Base-by-base conservation (phyloP, 495 filamentous ascomycete genomes). In the Hyphodiscus hymeniophilus region DNA sequence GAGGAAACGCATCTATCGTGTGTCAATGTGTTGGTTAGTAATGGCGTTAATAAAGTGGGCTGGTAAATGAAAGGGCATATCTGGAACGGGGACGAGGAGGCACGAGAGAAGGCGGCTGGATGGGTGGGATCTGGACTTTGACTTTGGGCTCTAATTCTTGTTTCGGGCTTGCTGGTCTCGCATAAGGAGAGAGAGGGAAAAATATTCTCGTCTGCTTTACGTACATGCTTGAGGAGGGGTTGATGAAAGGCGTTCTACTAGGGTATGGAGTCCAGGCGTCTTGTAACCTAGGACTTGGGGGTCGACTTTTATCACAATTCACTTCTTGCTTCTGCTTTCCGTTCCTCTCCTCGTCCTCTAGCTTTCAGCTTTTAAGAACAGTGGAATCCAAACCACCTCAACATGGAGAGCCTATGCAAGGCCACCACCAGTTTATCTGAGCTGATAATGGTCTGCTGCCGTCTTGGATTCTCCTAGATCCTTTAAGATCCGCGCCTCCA, bases 41-140 rank as follows among this genome's bases (percentile, higher is more conserved):
- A 44, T 56, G 48, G 53, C 48, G 48, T 56, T 56, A 56, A 56
- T 56, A 44, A 44, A 38, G 12, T 39, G 38, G 38, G 53, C 21
- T 23, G 38, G 6, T 35, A 43, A 43, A n/a, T 23, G 36, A 34
- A 38, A 33, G 7, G 43, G 43, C 12, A 22, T n/a, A 43, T 18
- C 20, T 21, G 22, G 39, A 38, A 45, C 16, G 44, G 40, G n/a
- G 44, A 45, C 16, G 39, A 23, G 46, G n/a, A n/a, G n/a, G n/a
- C n/a, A 54, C 42, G 46, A 26, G 35, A 41, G 43, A 46, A 22
- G 39, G 26, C 24, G 46, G 45, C 13, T 7, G 13, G 45, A 26
- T n/a, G n/a, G n/a, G n/a, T n/a, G n/a, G 20, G 30, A 20, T 8
- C 22, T 24, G 8, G 20, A 24, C 15, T n/a, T 23, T 1, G 34